Evolutionary conservation across 495 filamentous ascomycete species (phyloP), one percentile per base, ranked within the genome.

Genomic region (Penicillium angulare): DNA sequence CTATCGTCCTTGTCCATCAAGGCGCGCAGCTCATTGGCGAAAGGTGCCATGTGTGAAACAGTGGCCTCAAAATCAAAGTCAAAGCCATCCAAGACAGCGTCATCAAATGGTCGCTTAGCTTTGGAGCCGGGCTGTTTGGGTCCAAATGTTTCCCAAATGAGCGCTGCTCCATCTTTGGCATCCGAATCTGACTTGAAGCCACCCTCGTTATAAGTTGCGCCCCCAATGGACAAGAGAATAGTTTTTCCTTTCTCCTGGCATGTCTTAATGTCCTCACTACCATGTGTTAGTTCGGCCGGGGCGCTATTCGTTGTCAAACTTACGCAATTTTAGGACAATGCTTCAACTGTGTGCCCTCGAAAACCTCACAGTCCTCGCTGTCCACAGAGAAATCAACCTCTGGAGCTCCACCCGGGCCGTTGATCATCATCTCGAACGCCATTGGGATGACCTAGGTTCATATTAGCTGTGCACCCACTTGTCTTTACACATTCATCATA

Each of bases 141-240:
- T 2, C 86, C 86, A 60, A 90, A 90, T 31, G 86, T 80, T 32
- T 79, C 64, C 85, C 86, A 90, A 41, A 91, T 63, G 4, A 75
- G 68, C 35, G 79, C 58, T 3, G 85, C 87, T n/a, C 81, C 78
- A 1, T 65, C 50, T 35, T 65, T 65, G 7, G 87, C 86, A 12
- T 78, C 72, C 10, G 60, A 42, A 10, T 73, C 59, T 13, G 73
- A 78, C 13, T 68, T 56, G 70, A 90, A 86, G 31, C 81, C 81
- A 50, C 80, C 79, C 52, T 85, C 79, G 43, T 68, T 76, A 60
- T 85, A 85, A 2, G 74, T 81, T 10, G 79, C 78, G 16, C 86
- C 86, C 34, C 86, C 84, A 39, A 89, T 76, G 24, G 83, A 87
- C 4, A 90, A 61, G 22, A 89, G 61, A 52, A 91, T 79, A 0